Base-by-base conservation (phyloP, 495 filamentous ascomycete genomes). In the Podospora pseudocomata region DNA sequence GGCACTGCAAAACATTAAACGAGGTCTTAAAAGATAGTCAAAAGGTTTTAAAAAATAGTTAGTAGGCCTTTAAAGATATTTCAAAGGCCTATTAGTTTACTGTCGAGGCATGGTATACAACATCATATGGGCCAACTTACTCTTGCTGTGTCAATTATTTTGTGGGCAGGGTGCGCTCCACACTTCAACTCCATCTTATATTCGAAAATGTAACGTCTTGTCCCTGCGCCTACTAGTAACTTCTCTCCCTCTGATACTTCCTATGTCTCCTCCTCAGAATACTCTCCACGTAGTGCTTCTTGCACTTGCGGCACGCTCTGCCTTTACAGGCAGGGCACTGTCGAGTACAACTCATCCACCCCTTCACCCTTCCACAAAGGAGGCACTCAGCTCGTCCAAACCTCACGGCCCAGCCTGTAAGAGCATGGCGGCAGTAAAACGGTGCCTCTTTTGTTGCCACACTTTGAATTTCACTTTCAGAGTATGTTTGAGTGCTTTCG, bases 341-440 rank as follows among this genome's bases (percentile, higher is more conserved):
- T 16, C 39, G 39, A 16, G 39, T 49, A 11, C 39, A 49, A 11
- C 39, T 16, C 39, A 49, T 49, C 39, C 39, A 49, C 39, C 39
- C 39, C 15, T 18, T 49, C 39, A 49, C 7, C 39, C 39, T 49
- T 49, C 39, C 39, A 13, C 39, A 49, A 49, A 49, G 13, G 39
- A 49, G 18, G 39, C 39, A 49, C 2, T 60, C 64, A 66, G 64
- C 30, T 23, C 64, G 15, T 44, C 49, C 19, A 49, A 49, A 26
- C 61, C 49, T n/a, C 34, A 44, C 61, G 13, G n/a, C 28, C 18
- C 30, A 63, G 7, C 54, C 54, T 20, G 27, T 19, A 34, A 28
- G 19, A 5, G 59, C 26, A 61, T 61, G 19, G 6, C 59, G 16
- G 13, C 26, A 23, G 59, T 34, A 26, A 18, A 13, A 61, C 11